Percentiles rank a stretch among this genome's conserved stretches.
Conservation (phyloP, 2,329 filamentous ascomycete genomes). For the Fusarium zealandicum region DNA sequence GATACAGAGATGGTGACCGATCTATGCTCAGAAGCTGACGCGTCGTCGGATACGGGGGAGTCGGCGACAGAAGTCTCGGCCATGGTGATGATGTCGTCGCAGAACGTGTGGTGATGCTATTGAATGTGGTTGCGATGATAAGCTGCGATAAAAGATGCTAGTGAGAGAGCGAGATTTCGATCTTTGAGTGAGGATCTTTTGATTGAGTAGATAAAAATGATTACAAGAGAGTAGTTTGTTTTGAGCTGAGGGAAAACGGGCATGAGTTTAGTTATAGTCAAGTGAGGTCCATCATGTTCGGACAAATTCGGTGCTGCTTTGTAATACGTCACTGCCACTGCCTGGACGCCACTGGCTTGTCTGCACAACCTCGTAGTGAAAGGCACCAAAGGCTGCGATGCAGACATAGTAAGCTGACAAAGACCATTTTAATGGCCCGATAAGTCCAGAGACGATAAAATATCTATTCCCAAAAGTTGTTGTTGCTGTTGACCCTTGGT, state of each 20-base stretch:
- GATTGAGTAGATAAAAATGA: no score
- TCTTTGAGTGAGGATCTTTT: no score
- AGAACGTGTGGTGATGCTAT: conserved; percentile 22
- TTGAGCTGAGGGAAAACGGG: background rate
- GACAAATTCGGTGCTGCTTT: conserved; percentile 49
- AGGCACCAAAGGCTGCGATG: background rate
- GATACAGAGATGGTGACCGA: conserved; percentile 55
- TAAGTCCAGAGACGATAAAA: no score
- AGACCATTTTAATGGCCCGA: no score
- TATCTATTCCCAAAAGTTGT: no score
- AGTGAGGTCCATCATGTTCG: conserved; percentile 29
- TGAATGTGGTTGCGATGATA: conserved; percentile 11
- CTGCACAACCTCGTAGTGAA: background rate
- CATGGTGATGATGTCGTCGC: conserved; percentile 23
- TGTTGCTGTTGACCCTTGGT: no score
- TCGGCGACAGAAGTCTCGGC: conserved; percentile 1
- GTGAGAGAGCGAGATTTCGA: no score
- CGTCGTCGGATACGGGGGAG: conserved; percentile 28
- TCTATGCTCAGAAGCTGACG: conserved; percentile 31
- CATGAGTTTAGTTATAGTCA: background rate
- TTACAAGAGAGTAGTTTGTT: no score
- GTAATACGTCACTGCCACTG: conserved; percentile 50
- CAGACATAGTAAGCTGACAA: conserved; percentile 1
- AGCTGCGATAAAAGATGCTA: background rate
- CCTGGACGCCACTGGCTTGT: conserved; percentile 12